Percentiles rank a stretch among this genome's conserved stretches.
Evolutionary conservation across 169 alveolate genomes (phyloP).

Genomic region (Blepharisma undulans): DNA sequence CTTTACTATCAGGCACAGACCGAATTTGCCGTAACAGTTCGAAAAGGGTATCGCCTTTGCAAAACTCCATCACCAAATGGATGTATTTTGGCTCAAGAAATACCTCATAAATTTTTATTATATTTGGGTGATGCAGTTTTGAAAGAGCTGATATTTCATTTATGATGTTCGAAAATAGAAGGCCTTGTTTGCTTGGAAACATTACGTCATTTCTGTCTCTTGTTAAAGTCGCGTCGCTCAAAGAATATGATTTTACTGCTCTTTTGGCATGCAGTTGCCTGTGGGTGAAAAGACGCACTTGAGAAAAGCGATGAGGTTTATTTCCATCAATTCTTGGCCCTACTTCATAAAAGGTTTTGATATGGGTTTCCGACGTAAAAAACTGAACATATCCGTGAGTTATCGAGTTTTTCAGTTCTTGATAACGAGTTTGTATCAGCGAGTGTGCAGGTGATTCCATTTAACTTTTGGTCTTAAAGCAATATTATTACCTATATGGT

Average conservation of each 20-base stretch:
- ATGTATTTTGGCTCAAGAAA: slow-evolving; percentile 51
- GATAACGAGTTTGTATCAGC: neutral
- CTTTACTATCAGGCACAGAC: slow-evolving; percentile 47
- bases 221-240: slow-evolving; percentile 4
- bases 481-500: neutral
- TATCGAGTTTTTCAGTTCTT: neutral
- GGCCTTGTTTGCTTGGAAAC: neutral
- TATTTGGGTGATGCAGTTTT: slow-evolving; percentile 63
- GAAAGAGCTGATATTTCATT: slow-evolving; percentile 57
- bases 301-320: neutral
- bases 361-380: neutral
- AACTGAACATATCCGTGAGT: neutral
- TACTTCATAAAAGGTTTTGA: neutral
- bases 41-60: slow-evolving; percentile 68
- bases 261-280: neutral
- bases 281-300: neutral
- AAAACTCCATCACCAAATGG: slow-evolving; percentile 59
- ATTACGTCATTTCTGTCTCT: neutral
- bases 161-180: neutral
- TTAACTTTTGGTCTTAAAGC: neutral
- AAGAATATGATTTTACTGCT: slow-evolving; percentile 17
- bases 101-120: slow-evolving; percentile 55
- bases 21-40: slow-evolving; percentile 45
- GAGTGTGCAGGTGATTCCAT: neutral
- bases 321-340: slow-evolving; percentile 24